Percentiles rank a stretch among this genome's conserved stretches.
Conservation (phyloP, 2,329 filamentous ascomycete species). For the Alternaria sp. region DNA sequence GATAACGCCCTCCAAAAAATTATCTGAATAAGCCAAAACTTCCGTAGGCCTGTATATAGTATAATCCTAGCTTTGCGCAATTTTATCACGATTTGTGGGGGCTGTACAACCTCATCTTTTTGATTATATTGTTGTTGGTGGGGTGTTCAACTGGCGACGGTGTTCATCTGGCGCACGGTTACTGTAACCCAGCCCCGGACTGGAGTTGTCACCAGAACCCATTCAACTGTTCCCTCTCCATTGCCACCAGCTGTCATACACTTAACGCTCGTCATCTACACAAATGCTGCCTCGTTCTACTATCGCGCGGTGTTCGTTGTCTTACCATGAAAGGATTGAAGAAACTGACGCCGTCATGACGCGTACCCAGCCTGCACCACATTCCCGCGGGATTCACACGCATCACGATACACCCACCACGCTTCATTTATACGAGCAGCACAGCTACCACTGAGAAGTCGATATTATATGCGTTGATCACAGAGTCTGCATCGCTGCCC, state of each 20-base stretch:
- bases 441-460: conserved; percentile 1
- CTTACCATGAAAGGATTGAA: not conserved
- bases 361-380: not conserved
- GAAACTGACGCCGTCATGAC: not conserved
- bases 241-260: not conserved
- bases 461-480: not conserved
- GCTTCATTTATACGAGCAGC: not conserved
- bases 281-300: not conserved
- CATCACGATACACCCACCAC: not conserved
- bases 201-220: not conserved
- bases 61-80: too few relatives aligned
- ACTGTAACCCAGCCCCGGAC: not conserved
- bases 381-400: not conserved
- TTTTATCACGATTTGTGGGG: too few relatives aligned
- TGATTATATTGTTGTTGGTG: too few relatives aligned
- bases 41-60: too few relatives aligned
- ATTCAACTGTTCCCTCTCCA: not conserved
- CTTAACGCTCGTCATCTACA: not conserved
- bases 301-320: not conserved
- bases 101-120: too few relatives aligned
- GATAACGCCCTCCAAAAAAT: too few relatives aligned
- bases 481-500: conserved; percentile 25
- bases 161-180: too few relatives aligned
- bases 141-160: too few relatives aligned
- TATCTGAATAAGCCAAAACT: too few relatives aligned